These are phyloP conservation scores for Coniosporium apollinis DNA, from an alignment of 495 filamentous ascomycete genomes.

Conservation along the genomic window DNA sequence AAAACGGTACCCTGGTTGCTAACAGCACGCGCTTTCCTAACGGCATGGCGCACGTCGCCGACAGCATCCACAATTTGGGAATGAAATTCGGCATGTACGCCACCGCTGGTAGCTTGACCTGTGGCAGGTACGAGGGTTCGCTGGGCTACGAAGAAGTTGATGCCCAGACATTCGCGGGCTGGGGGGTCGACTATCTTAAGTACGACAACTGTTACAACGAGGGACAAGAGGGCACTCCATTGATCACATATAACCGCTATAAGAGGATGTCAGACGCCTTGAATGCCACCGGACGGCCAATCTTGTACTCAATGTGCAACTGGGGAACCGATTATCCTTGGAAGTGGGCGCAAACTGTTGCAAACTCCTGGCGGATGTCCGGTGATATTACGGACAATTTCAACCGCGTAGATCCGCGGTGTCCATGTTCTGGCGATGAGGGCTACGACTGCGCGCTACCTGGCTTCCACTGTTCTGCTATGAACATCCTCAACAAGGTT, in stretches of 20 bases:
- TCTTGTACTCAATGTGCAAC: conserved; percentile 48
- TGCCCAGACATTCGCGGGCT: conserved; percentile 41
- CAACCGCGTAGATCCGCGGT: conserved; percentile 17
- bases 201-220: conserved; percentile 57
- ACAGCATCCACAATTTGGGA: conserved; percentile 40
- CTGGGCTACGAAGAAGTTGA: conserved; percentile 45
- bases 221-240: conserved; percentile 31
- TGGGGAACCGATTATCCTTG: conserved; percentile 38
- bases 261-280: conserved; percentile 44
- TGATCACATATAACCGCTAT: conserved; percentile 36
- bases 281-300: conserved; percentile 32
- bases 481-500: conserved; percentile 22
- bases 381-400: conserved; percentile 33
- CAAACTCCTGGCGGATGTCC: conserved; percentile 40
- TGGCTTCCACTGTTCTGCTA: conserved; percentile 37
- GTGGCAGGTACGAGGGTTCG: conserved; percentile 36
- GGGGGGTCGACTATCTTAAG: conserved; percentile 44
- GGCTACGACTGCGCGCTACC: conserved; percentile 30
- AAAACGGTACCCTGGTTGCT: conserved; percentile 30
- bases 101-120: conserved; percentile 31
- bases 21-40: conserved; percentile 16
- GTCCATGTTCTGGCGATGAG: conserved; percentile 20
- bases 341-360: conserved; percentile 37
- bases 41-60: conserved; percentile 35
- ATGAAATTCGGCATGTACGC: conserved; percentile 52